Conservation (phyloP, 2,329 filamentous ascomycete genomes). For the Diatrype stigma region DNA sequence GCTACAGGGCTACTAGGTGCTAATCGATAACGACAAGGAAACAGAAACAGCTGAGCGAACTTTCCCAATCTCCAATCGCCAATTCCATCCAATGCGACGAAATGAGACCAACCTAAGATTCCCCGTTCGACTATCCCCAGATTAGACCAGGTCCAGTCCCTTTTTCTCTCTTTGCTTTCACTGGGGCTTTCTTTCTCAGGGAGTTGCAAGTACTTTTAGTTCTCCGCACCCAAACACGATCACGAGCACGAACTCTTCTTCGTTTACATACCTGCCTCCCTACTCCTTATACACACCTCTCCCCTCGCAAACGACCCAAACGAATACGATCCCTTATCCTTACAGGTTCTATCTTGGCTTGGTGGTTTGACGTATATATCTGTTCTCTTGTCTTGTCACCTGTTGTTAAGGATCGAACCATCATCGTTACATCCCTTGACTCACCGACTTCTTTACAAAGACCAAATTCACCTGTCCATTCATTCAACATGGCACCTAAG, state of each 20-base stretch:
- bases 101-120: no score
- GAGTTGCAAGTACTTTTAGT: neutral
- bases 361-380: neutral
- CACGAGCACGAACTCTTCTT: neutral
- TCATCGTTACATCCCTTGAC: neutral
- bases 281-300: no score
- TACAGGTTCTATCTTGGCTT: neutral
- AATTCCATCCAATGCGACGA: neutral
- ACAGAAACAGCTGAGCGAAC: no score
- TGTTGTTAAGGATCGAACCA: neutral
- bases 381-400: neutral
- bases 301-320: no score
- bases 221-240: neutral
- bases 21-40: no score
- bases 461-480: slow-evolving; percentile 3
- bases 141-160: no score
- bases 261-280: neutral
- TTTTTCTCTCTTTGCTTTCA: no score
- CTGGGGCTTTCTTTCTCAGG: no score
- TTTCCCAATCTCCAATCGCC: neutral
- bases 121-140: no score
- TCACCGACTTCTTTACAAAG: neutral
- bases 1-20: no score
- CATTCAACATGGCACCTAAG: slow-evolving; percentile 41
- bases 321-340: no score